These are phyloP conservation scores for Cercospora sp. DNA, from an alignment of 2,329 filamentous ascomycete species.

Conservation along the genomic window DNA sequence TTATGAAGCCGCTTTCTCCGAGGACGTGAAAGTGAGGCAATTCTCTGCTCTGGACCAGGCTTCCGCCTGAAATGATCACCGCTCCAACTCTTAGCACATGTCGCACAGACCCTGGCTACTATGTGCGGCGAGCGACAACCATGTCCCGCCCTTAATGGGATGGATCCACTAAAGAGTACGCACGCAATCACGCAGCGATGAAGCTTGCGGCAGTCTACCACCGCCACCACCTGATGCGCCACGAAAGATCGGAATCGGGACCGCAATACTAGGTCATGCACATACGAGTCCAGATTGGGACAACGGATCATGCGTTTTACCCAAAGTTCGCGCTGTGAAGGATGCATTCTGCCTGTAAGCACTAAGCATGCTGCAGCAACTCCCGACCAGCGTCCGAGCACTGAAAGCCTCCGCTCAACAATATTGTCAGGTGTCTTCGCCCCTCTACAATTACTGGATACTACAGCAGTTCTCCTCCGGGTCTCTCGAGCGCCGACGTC, in stretches of 20 bases:
- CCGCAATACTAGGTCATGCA: not conserved
- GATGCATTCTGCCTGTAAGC: not conserved
- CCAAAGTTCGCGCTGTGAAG: not conserved
- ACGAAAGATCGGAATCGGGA: not conserved
- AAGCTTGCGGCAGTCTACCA: not conserved
- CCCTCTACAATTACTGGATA: not conserved
- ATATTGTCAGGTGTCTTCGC: not conserved
- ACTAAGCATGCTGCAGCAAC: not conserved
- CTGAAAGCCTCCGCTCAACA: not conserved
- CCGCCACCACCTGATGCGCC: not conserved
- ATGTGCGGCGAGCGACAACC: not conserved
- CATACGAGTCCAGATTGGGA: not conserved
- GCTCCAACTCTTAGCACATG: not conserved
- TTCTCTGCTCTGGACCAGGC: not conserved
- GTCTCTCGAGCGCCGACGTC: not conserved
- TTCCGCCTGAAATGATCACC: not conserved
- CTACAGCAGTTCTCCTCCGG: not conserved
- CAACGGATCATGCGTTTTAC: not conserved
- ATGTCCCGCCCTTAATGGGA: not conserved
- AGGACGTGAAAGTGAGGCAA: not conserved
- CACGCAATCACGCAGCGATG: not conserved
- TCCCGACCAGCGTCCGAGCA: not conserved
- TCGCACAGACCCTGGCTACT: not conserved
- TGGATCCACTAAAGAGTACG: not conserved
- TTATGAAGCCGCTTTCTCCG: not conserved